Percentiles rank a stretch among this genome's conserved stretches.
These are phyloP conservation scores for Hypoxylon sp. DNA, from an alignment of 2,329 filamentous ascomycete species.

Conservation along the genomic window DNA sequence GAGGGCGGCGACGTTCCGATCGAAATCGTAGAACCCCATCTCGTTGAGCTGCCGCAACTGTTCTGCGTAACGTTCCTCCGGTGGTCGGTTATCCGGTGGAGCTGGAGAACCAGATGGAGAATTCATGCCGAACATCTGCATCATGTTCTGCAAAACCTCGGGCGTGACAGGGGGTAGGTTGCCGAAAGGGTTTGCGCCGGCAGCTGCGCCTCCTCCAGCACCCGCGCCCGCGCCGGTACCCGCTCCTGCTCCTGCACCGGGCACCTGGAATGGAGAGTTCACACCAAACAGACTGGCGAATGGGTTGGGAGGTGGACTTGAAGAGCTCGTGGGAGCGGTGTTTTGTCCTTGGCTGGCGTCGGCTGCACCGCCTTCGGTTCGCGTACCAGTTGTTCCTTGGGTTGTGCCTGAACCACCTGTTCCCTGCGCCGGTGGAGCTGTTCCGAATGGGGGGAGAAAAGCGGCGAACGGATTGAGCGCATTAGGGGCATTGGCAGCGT, in stretches of 20 bases:
- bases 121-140: slow-evolving; percentile 64
- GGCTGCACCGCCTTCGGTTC: slow-evolving; percentile 52
- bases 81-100: slow-evolving; percentile 86
- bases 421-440: slow-evolving; percentile 34
- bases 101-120: slow-evolving; percentile 59
- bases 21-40: slow-evolving; percentile 99
- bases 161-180: slow-evolving; percentile 66
- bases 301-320: slow-evolving; percentile 70
- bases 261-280: slow-evolving; percentile 53
- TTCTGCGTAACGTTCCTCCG: slow-evolving; percentile 92
- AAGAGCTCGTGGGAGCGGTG: slow-evolving; percentile 47
- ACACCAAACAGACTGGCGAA: slow-evolving; percentile 74
- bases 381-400: slow-evolving; percentile 50
- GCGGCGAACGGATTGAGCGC: slow-evolving; percentile 52
- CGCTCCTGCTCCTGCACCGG: slow-evolving; percentile 50
- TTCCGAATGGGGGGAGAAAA: slow-evolving; percentile 62
- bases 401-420: slow-evolving; percentile 50
- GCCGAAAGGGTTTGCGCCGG: slow-evolving; percentile 55
- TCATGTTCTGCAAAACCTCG: slow-evolving; percentile 69
- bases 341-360: slow-evolving; percentile 49
- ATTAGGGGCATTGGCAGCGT: slow-evolving; percentile 54
- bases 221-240: slow-evolving; percentile 46
- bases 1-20: slow-evolving; percentile 89
- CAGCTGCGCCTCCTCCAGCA: slow-evolving; percentile 46
- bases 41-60: slow-evolving; percentile 94